A percentile compares a stretch with the other conserved stretches of the same genome.
Evolutionary conservation across 768 basidiomycete species (phyloP).

Genomic region (Dentipellis sp.): DNA sequence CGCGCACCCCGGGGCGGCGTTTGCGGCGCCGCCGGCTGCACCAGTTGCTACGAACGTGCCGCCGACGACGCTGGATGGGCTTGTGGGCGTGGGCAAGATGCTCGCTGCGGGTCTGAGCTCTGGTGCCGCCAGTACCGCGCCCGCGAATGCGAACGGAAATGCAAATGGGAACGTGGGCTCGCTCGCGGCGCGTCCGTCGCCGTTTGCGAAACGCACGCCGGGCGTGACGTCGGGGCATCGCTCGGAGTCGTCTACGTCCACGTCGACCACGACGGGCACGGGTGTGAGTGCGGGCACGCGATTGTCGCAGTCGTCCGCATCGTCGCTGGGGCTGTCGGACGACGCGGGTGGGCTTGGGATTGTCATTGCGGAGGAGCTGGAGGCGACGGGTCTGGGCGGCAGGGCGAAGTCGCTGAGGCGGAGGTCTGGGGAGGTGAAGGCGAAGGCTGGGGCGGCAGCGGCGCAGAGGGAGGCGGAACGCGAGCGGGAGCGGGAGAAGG

Average conservation of each 20-base stretch:
- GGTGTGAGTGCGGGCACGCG: constrained; percentile 22
- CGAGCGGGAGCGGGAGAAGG: constrained; percentile 12
- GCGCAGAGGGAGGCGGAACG: constrained; percentile 13
- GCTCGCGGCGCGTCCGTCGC: constrained; percentile 10
- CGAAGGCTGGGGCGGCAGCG: background rate
- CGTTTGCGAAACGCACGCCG: constrained; percentile 7
- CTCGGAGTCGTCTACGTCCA: constrained; percentile 14
- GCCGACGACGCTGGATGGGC: background rate
- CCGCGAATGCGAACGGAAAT: constrained; percentile 1
- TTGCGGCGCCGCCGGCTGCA: constrained; percentile 10
- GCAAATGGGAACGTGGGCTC: background rate
- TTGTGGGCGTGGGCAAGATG: background rate
- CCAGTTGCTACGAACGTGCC: background rate
- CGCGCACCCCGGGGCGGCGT: constrained; percentile 13
- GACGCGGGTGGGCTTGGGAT: constrained; percentile 9
- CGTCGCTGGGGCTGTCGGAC: constrained; percentile 32
- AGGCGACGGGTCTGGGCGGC: constrained; percentile 19
- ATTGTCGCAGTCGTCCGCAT: constrained; percentile 36
- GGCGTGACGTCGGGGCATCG: background rate
- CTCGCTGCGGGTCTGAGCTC: background rate
- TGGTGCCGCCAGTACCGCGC: constrained; percentile 4
- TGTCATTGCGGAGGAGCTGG: constrained; percentile 12
- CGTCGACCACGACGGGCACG: constrained; percentile 19
- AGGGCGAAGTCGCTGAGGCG: background rate
- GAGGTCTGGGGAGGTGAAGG: no score